Evolutionary conservation across 768 basidiomycete species (phyloP).

Genomic region (Boletus patriciae): DNA sequence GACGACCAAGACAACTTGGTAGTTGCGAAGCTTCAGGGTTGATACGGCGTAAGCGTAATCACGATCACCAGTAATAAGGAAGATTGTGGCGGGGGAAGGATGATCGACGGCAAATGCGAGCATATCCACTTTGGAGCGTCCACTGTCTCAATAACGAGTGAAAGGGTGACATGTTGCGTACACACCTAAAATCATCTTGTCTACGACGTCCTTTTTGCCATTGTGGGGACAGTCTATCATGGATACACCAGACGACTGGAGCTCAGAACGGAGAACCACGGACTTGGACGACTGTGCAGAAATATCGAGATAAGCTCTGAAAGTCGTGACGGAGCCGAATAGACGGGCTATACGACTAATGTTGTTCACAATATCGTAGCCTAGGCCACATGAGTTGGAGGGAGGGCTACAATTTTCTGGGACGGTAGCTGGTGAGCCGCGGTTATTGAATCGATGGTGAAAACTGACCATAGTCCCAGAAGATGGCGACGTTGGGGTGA

Average conservation of each 20-base stretch:
- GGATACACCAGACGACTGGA: slow-evolving; percentile 47
- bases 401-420: slow-evolving; percentile 35
- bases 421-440: slow-evolving; percentile 6
- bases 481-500: slow-evolving; percentile 43
- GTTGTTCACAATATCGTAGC: slow-evolving; percentile 43
- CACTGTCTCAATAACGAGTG: slow-evolving; percentile 1
- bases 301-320: slow-evolving; percentile 56
- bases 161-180: background rate
- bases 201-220: slow-evolving; percentile 39
- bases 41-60: slow-evolving; percentile 68
- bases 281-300: slow-evolving; percentile 40
- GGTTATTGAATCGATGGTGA: background rate
- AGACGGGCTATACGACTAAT: slow-evolving; percentile 46
- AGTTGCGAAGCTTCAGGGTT: slow-evolving; percentile 51
- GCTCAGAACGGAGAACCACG: slow-evolving; percentile 38
- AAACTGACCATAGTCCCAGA: slow-evolving; percentile 38
- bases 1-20: slow-evolving; percentile 52
- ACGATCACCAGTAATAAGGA: slow-evolving; percentile 66
- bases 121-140: slow-evolving; percentile 56
- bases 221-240: slow-evolving; percentile 38
- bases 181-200: slow-evolving; percentile 49
- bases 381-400: slow-evolving; percentile 35
- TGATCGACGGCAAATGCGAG: slow-evolving; percentile 66
- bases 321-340: slow-evolving; percentile 48
- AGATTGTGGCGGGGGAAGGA: slow-evolving; percentile 49